Evolutionary conservation across 345 rosid genomes (phyloP), one percentile per base, ranked within the genome.

Genomic region (Euphorbia lathyris): DNA sequence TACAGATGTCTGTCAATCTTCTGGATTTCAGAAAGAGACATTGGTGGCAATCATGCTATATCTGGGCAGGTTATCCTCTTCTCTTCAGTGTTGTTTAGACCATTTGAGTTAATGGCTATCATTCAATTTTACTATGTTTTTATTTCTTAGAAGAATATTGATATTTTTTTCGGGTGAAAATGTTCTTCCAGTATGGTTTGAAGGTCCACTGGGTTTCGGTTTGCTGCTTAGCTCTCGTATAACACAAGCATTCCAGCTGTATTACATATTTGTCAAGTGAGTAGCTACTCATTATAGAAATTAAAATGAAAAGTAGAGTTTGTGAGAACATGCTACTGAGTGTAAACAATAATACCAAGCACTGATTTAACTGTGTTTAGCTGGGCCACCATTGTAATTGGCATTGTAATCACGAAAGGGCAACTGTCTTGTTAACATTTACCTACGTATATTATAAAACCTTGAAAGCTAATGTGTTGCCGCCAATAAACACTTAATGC

Each of bases 181-280:
- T 22, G 6, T 55, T 22, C 2, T 84, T 75, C 67, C 83, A 91
- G 98, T 86, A 23, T 93, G 98, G 97, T 29, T 90, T 20, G 96
- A 89, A 85, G 98, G 96, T 79, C 96, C 98, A 27, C 80, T 93
- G 38, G 96, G 96, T 70, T 93, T 90, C 62, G 98, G 97, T 80
- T 84, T 93, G 78, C 77, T 93, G 75, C 81, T 93, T 70, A 81
- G 97, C 74, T 87, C 94, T 72, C 98, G 97, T 72, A 85, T 91
- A 72, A 79, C 91, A 62, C 92, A 93, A 78, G 88, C 94, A 25
- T 93, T 83, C 70, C 98, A 93, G 55, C 83, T 93, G 61, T 91
- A 93, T 83, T 77, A 80, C 82, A 85, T 91, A 78, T 91, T 90
- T 82, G 88, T 84, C 78, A 89, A 83, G 98, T 93, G 78, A 82